Evolutionary conservation across 805 yeast species (phyloP).

Genomic region (Ogataea methylovora): DNA sequence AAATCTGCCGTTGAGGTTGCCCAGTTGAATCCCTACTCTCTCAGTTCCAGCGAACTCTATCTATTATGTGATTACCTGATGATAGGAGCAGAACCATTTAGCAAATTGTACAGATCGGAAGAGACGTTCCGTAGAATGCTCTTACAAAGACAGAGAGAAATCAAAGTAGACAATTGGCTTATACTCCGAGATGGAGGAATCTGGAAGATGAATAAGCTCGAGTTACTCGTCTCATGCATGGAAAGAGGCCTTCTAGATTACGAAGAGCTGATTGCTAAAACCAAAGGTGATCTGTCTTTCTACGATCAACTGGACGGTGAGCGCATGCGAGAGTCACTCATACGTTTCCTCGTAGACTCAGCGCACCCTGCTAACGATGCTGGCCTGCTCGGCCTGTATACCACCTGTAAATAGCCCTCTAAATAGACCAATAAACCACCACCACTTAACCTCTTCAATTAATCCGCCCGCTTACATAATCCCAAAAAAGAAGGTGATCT

Average conservation of each 20-base stretch:
- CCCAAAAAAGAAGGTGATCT: too few relatives aligned
- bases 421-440: too few relatives aligned
- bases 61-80: not conserved
- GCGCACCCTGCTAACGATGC: slow-evolving; percentile 6
- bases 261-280: slow-evolving; percentile 5
- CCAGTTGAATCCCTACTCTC: not conserved
- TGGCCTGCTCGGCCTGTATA: slow-evolving; percentile 12
- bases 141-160: slow-evolving; percentile 32
- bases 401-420: slow-evolving; percentile 3
- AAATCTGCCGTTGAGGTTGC: not conserved
- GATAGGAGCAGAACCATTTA: not conserved
- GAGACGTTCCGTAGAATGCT: slow-evolving; percentile 28
- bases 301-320: slow-evolving; percentile 12
- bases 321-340: slow-evolving; percentile 9
- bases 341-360: slow-evolving; percentile 9
- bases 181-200: slow-evolving; percentile 35
- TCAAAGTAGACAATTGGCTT: slow-evolving; percentile 46
- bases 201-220: slow-evolving; percentile 39
- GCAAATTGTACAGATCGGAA: slow-evolving; percentile 26
- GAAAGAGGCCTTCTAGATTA: slow-evolving; percentile 48
- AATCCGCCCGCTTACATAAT: too few relatives aligned
- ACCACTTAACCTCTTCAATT: too few relatives aligned
- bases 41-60: not conserved
- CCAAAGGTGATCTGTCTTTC: slow-evolving; percentile 4
- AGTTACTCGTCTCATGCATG: slow-evolving; percentile 44